Conservation (phyloP, 1,139 yeast species). For the Debaryomyces fabryi region DNA sequence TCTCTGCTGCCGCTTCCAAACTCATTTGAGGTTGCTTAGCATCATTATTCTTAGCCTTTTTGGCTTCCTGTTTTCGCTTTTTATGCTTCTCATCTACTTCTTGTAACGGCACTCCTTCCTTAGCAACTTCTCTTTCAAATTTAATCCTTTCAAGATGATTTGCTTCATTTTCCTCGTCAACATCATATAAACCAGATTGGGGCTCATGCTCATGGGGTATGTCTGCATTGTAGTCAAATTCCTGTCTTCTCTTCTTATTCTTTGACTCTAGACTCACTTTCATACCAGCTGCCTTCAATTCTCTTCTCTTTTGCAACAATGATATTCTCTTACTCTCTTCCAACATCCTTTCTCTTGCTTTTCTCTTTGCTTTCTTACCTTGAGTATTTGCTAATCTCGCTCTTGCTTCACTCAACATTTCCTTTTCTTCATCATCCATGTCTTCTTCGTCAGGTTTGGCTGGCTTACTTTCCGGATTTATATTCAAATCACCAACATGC, state of each 20-base stretch:
- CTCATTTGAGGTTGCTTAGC: constrained; percentile 22
- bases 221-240: constrained; percentile 82
- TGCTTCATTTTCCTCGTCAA: constrained; percentile 53
- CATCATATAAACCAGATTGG: constrained; percentile 68
- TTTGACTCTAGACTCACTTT: constrained; percentile 53
- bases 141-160: constrained; percentile 41
- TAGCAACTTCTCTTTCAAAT: constrained; percentile 51
- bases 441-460: constrained; percentile 82
- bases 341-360: constrained; percentile 79
- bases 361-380: constrained; percentile 93
- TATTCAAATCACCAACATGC: constrained; percentile 59
- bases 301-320: constrained; percentile 77
- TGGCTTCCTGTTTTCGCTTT: constrained; percentile 29
- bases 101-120: constrained; percentile 50
- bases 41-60: constrained; percentile 21
- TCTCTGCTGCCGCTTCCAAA: constrained; percentile 39
- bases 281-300: constrained; percentile 83
- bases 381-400: constrained; percentile 91
- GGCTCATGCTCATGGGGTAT: constrained; percentile 82
- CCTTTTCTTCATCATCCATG: constrained; percentile 85
- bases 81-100: constrained; percentile 41
- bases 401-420: constrained; percentile 91
- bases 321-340: constrained; percentile 78
- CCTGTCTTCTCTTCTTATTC: constrained; percentile 54
- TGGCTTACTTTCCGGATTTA: constrained; percentile 78